These are phyloP conservation scores for Puccinia coronata DNA, from an alignment of 1,284 basidiomycete species.

Conservation along the genomic window DNA sequence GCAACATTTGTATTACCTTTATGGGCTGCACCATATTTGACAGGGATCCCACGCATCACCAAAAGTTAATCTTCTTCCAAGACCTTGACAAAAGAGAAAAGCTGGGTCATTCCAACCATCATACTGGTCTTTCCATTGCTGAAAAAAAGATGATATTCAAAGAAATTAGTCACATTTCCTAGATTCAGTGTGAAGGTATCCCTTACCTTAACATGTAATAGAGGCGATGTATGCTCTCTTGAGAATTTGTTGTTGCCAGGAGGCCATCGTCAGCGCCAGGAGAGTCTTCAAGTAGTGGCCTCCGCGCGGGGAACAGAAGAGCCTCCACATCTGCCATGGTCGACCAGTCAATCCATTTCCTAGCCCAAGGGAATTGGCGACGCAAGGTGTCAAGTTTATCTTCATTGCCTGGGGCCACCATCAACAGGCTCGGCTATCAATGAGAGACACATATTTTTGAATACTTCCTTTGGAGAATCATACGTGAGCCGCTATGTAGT, in stretches of 20 bases:
- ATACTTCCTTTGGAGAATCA: no score
- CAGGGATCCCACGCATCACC: no score
- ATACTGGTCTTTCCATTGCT: not conserved
- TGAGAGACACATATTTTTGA: not conserved
- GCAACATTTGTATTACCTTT: no score
- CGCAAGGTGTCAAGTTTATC: not conserved
- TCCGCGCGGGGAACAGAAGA: no score
- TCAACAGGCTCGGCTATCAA: not conserved
- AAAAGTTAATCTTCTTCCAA: no score
- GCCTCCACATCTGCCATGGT: no score
- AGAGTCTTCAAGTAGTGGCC: no score
- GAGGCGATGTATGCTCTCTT: no score
- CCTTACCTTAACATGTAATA: constrained; percentile 1
- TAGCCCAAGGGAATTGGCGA: no score
- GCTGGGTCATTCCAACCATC: not conserved
- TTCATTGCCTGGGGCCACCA: not conserved
- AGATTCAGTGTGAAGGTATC: not conserved
- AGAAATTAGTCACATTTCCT: not conserved
- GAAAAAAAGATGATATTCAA: not conserved
- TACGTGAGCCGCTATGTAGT: not conserved
- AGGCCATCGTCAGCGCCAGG: not conserved
- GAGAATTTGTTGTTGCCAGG: constrained; percentile 16
- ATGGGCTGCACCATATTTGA: not conserved
- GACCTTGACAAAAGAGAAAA: no score
- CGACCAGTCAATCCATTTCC: constrained; percentile 12